Conservation (phyloP, 2,329 filamentous ascomycete species). For the Colletotrichum spinosum region DNA sequence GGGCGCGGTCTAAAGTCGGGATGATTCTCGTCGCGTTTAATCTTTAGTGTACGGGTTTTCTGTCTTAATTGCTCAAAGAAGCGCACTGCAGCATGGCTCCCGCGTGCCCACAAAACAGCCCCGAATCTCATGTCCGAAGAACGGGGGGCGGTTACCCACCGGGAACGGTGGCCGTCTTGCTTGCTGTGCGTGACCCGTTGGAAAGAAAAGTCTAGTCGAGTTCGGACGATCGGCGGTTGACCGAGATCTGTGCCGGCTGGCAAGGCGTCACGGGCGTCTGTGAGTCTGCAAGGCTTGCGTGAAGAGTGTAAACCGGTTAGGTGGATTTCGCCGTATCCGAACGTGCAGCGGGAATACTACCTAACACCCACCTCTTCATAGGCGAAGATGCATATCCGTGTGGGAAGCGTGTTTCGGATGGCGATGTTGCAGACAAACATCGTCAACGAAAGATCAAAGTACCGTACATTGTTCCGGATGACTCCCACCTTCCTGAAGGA, state of each 20-base stretch:
- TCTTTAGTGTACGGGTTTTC: no score
- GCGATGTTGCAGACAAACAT: neutral
- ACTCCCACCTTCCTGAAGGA: conserved; percentile 23
- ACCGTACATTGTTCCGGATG: neutral
- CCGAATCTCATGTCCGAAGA: conserved; percentile 11
- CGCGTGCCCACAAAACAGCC: neutral
- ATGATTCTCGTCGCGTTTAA: no score
- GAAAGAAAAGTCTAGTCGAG: neutral
- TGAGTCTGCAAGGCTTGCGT: neutral
- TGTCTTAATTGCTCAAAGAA: no score
- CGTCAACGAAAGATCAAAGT: neutral
- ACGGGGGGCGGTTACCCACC: neutral
- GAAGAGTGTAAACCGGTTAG: conserved; percentile 2
- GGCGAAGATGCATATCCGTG: no score
- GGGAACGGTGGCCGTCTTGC: no score
- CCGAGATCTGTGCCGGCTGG: conserved; percentile 21
- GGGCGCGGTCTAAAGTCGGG: no score
- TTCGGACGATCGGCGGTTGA: conserved; percentile 21
- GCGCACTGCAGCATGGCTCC: no score
- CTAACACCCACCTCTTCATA: no score
- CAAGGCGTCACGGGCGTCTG: conserved; percentile 3
- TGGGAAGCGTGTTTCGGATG: neutral
- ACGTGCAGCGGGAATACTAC: no score
- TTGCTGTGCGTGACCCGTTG: no score
- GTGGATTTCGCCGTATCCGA: no score